Conservation (phyloP, 345 rosid species). For the Lepidium sativum region DNA sequence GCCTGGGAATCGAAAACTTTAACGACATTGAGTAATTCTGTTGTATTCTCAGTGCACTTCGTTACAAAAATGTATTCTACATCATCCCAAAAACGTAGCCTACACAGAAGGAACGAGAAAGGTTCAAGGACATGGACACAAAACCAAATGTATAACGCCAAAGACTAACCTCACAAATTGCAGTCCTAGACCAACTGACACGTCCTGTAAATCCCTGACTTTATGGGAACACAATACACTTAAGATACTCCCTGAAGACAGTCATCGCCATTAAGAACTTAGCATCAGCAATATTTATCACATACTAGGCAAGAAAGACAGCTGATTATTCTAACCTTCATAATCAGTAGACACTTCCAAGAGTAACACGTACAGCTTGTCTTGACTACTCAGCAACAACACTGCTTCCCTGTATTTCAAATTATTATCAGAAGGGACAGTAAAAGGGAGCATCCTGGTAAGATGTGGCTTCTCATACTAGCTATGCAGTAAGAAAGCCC, state of each 20-base stretch:
- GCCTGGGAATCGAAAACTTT: slow-evolving; percentile 38
- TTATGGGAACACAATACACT: slow-evolving; percentile 55
- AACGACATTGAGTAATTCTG: slow-evolving; percentile 43
- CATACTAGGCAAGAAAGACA: slow-evolving; percentile 12
- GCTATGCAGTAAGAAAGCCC: background rate
- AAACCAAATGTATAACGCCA: background rate
- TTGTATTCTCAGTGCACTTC: slow-evolving; percentile 53
- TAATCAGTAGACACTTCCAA: slow-evolving; percentile 44
- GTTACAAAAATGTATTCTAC: slow-evolving; percentile 58
- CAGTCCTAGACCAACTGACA: slow-evolving; percentile 69
- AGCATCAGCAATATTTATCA: slow-evolving; percentile 5
- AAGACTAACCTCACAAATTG: slow-evolving; percentile 71
- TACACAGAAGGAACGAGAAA: slow-evolving; percentile 17
- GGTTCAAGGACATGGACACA: background rate
- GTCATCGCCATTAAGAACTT: slow-evolving; percentile 7
- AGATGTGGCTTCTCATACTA: slow-evolving; percentile 1
- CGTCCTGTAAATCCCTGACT: slow-evolving; percentile 58
- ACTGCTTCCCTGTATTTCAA: slow-evolving; percentile 60
- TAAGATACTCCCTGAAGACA: slow-evolving; percentile 47
- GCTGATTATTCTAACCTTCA: slow-evolving; percentile 52
- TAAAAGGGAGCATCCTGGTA: background rate
- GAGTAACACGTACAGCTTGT: slow-evolving; percentile 60
- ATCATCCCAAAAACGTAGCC: slow-evolving; percentile 45
- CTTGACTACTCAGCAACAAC: slow-evolving; percentile 50
- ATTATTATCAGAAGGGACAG: slow-evolving; percentile 8